phyloP scores from a whole-genome alignment of 768 basidiomycete species.

The Boletus vermiculosoides region DNA sequence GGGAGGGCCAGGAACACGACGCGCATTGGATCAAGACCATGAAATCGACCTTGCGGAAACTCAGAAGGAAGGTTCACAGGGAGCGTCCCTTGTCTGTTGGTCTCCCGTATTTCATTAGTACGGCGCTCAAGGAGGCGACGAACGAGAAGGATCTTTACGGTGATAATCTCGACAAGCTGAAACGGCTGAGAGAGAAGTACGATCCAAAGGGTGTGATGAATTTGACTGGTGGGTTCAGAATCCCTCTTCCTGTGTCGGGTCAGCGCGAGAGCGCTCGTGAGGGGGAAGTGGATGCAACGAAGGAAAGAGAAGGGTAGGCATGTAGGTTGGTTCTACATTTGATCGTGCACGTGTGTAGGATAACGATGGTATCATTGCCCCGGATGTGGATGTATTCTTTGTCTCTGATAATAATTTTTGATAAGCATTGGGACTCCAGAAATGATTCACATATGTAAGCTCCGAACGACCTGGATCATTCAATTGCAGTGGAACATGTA shows the following conservation, averaged over 20 bases:
- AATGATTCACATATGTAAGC: no score
- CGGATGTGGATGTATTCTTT: background rate
- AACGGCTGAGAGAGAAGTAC: background rate
- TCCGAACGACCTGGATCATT: no score
- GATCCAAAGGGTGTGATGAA: slow-evolving; percentile 17
- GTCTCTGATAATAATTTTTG: background rate
- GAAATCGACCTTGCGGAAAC: background rate
- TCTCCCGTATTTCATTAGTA: slow-evolving; percentile 11
- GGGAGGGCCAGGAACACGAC: slow-evolving; percentile 16
- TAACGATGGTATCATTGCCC: background rate
- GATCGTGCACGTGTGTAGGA: background rate
- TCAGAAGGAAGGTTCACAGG: background rate
- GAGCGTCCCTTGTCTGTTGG: background rate
- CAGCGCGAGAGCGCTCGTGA: background rate
- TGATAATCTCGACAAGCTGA: slow-evolving; percentile 1
- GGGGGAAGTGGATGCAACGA: background rate
- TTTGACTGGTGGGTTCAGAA: slow-evolving; percentile 16
- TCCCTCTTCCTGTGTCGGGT: slow-evolving; percentile 2
- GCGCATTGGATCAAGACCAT: slow-evolving; percentile 6
- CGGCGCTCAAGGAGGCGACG: slow-evolving; percentile 7
- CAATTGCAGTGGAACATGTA: no score
- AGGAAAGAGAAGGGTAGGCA: background rate
- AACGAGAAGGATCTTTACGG: slow-evolving; percentile 6
- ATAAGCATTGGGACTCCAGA: no score
- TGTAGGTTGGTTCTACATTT: background rate